Conservation (phyloP, 768 basidiomycete species). For the Boletus fagicola region DNA sequence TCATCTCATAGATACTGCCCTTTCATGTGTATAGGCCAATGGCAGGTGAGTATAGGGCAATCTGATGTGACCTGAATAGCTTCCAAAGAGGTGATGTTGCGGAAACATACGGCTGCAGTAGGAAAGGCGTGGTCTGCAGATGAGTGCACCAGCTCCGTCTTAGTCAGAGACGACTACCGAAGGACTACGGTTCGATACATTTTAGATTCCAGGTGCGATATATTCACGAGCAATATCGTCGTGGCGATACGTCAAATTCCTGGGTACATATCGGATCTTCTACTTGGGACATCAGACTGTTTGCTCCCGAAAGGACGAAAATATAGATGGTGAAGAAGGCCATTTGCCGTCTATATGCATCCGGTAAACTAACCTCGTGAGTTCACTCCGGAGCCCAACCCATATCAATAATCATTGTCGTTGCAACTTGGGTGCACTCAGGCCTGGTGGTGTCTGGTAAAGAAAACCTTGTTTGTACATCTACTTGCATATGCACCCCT, state of each 20-base stretch:
- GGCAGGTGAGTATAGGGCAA: not conserved
- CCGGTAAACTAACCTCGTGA: not conserved
- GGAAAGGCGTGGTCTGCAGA: not conserved
- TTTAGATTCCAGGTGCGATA: too few species aligned
- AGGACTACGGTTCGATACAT: too few species aligned
- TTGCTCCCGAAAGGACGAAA: not conserved
- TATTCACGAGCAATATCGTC: not conserved
- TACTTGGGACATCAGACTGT: not conserved
- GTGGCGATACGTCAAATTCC: not conserved
- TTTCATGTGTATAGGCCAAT: not conserved
- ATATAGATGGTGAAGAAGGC: not conserved
- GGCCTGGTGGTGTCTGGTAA: too few species aligned
- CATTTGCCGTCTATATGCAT: not conserved
- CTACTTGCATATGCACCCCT: too few species aligned
- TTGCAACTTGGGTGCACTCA: too few species aligned
- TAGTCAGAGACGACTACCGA: not conserved
- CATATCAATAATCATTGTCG: too few species aligned
- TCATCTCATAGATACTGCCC: too few species aligned
- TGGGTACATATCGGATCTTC: too few species aligned
- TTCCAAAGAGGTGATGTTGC: not conserved
- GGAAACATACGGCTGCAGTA: too few species aligned
- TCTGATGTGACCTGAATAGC: too few species aligned
- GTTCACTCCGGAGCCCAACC: not conserved
- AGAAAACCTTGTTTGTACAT: too few species aligned
- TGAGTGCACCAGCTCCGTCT: not conserved